A percentile compares a stretch with the other conserved stretches of the same genome.
phyloP scores from a whole-genome alignment of 108 stramenopile species.

The Ochromonas danica region DNA sequence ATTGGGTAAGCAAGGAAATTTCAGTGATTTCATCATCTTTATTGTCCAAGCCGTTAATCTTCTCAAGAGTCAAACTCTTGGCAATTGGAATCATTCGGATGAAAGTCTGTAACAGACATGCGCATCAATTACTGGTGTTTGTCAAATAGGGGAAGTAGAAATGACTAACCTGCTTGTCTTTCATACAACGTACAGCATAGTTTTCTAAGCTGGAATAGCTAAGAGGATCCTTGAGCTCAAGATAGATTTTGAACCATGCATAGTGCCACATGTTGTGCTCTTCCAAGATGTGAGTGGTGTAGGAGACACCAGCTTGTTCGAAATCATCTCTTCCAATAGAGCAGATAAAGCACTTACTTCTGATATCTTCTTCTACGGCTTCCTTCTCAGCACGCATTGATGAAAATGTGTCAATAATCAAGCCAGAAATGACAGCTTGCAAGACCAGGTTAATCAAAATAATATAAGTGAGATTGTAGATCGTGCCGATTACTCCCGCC shows the following conservation, averaged over 20 bases:
- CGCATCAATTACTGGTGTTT: too few species aligned
- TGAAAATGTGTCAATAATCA: constrained; percentile 31
- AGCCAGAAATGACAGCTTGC: constrained; percentile 30
- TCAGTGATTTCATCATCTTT: constrained; percentile 3
- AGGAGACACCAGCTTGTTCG: constrained; percentile 19
- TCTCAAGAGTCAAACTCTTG: background rate
- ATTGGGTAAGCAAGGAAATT: too few species aligned
- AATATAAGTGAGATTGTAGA: constrained; percentile 26
- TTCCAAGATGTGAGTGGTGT: background rate
- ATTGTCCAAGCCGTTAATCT: background rate
- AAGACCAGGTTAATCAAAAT: constrained; percentile 30
- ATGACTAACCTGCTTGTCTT: background rate
- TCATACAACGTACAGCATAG: background rate
- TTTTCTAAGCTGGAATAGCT: background rate
- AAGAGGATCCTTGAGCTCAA: constrained; percentile 26
- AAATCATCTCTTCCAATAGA: constrained; percentile 21
- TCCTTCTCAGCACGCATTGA: constrained; percentile 33
- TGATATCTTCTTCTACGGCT: background rate
- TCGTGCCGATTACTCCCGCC: background rate
- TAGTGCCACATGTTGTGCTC: constrained; percentile 13
- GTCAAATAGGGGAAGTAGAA: too few species aligned
- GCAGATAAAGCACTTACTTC: constrained; percentile 11
- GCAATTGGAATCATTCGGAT: background rate
- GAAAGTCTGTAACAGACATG: background rate
- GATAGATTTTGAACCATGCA: constrained; percentile 23